These are phyloP conservation scores for Pyronema domesticum DNA, from an alignment of 495 filamentous ascomycete genomes.

Conservation along the genomic window DNA sequence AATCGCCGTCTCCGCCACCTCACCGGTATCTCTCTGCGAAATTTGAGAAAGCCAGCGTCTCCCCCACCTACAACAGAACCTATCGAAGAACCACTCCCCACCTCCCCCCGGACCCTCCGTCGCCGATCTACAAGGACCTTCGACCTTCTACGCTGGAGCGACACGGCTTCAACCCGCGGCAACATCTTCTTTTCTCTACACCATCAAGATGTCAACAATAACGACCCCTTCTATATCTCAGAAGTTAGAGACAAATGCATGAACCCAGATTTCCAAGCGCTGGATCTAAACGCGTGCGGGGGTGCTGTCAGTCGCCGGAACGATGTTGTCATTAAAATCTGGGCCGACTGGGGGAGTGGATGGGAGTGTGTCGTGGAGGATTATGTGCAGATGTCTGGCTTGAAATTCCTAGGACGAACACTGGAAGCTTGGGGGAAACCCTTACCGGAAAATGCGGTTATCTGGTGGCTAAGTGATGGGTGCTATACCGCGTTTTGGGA, in stretches of 20 bases:
- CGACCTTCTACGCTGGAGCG: conserved; percentile 1
- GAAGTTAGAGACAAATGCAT: conserved; percentile 62
- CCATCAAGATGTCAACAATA: conserved; percentile 32
- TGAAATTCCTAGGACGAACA: conserved; percentile 65
- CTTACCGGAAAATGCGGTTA: conserved; percentile 57
- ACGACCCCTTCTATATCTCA: conserved; percentile 76
- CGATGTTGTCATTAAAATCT: conserved; percentile 51
- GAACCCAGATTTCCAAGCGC: conserved; percentile 66
- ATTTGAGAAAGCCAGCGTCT: conserved; percentile 24
- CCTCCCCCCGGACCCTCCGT: neutral
- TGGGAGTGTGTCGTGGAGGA: conserved; percentile 58
- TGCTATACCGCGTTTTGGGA: conserved; percentile 61
- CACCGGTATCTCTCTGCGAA: conserved; percentile 71
- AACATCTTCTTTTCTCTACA: conserved; percentile 84
- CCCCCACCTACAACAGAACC: neutral
- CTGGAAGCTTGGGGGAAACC: conserved; percentile 7
- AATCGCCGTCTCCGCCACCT: conserved; percentile 83
- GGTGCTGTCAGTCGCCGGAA: conserved; percentile 47
- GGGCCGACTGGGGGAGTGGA: conserved; percentile 45
- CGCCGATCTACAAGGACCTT: neutral
- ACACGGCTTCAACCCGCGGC: neutral
- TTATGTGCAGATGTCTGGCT: conserved; percentile 44
- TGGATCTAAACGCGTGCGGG: conserved; percentile 57
- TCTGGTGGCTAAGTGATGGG: conserved; percentile 79
- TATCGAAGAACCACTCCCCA: neutral